Conservation (phyloP, 768 basidiomycete genomes). For the Dioszegia hungarica region DNA sequence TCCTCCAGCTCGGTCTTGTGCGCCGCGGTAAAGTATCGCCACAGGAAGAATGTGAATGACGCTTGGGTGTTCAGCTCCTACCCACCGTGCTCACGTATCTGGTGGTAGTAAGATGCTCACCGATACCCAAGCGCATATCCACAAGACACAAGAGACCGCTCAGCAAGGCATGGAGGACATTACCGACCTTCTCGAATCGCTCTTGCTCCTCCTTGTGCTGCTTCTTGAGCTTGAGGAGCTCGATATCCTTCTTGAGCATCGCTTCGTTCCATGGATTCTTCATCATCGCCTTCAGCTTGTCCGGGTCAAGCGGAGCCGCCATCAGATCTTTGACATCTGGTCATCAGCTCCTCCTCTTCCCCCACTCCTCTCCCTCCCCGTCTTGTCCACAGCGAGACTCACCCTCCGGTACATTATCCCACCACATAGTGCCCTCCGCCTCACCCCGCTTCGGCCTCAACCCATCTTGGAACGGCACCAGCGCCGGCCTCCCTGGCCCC, state of each 20-base stretch:
- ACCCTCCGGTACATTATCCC: slow-evolving; percentile 48
- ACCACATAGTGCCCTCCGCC: slow-evolving; percentile 46
- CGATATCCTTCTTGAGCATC: slow-evolving; percentile 42
- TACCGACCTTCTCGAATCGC: slow-evolving; percentile 46
- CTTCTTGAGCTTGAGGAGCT: slow-evolving; percentile 36
- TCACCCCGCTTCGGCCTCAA: slow-evolving; percentile 39
- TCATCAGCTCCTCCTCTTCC: too few species aligned
- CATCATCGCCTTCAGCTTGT: slow-evolving; percentile 32
- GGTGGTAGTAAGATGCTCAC: slow-evolving; percentile 17
- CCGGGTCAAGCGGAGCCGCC: slow-evolving; percentile 40
- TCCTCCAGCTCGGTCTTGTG: slow-evolving; percentile 21
- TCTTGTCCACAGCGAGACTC: background rate
- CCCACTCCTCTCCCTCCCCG: too few species aligned
- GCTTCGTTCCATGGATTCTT: slow-evolving; percentile 34
- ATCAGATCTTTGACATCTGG: slow-evolving; percentile 38
- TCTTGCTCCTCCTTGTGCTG: slow-evolving; percentile 35
- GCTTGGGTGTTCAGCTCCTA: slow-evolving; percentile 14
- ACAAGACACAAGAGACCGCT: slow-evolving; percentile 42
- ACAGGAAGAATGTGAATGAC: slow-evolving; percentile 39
- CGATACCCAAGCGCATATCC: slow-evolving; percentile 37
- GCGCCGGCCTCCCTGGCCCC: slow-evolving; percentile 46
- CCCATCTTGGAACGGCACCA: slow-evolving; percentile 48
- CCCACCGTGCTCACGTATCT: too few species aligned
- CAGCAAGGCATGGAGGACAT: slow-evolving; percentile 44
- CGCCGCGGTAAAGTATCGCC: slow-evolving; percentile 34